These are phyloP conservation scores for Esteya vermicola DNA, from an alignment of 2,329 filamentous ascomycete genomes.

Conservation along the genomic window DNA sequence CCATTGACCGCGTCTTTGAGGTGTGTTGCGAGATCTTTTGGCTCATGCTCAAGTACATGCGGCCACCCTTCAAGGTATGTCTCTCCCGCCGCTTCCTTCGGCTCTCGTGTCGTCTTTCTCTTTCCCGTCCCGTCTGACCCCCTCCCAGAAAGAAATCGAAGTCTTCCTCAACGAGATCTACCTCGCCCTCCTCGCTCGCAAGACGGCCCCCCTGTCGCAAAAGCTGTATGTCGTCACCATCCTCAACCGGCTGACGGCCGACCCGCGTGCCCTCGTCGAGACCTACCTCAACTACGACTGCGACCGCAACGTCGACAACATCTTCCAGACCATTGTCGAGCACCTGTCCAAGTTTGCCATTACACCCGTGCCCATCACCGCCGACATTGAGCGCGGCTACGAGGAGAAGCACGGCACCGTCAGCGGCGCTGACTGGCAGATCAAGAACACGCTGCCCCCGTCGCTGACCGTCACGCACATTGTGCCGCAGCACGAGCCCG, in stretches of 20 bases:
- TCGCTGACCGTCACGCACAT: constrained; percentile 72
- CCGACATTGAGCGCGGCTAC: constrained; percentile 71
- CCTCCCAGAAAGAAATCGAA: constrained; percentile 77
- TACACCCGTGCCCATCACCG: constrained; percentile 58
- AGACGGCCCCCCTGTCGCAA: constrained; percentile 73
- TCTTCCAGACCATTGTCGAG: constrained; percentile 90
- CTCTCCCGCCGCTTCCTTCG: neutral
- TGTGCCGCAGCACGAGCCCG: constrained; percentile 39
- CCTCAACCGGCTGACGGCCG: constrained; percentile 67
- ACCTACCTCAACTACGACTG: constrained; percentile 98
- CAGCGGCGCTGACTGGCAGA: constrained; percentile 64
- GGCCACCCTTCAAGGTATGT: constrained; percentile 78
- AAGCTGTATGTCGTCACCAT: constrained; percentile 86
- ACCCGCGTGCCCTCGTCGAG: constrained; percentile 82
- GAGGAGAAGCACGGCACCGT: constrained; percentile 60
- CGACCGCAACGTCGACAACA: constrained; percentile 88
- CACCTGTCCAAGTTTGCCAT: constrained; percentile 82
- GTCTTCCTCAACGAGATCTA: constrained; percentile 98
- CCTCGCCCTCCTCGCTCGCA: constrained; percentile 75
- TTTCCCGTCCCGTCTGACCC: neutral
- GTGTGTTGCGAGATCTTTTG: constrained; percentile 96
- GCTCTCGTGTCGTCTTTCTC: neutral
- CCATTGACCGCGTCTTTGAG: constrained; percentile 82
- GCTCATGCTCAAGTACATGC: constrained; percentile 89
- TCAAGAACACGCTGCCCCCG: constrained; percentile 71